Conservation (phyloP, 371 early-diverging fungal genomes). For the Mortierella sp. region DNA sequence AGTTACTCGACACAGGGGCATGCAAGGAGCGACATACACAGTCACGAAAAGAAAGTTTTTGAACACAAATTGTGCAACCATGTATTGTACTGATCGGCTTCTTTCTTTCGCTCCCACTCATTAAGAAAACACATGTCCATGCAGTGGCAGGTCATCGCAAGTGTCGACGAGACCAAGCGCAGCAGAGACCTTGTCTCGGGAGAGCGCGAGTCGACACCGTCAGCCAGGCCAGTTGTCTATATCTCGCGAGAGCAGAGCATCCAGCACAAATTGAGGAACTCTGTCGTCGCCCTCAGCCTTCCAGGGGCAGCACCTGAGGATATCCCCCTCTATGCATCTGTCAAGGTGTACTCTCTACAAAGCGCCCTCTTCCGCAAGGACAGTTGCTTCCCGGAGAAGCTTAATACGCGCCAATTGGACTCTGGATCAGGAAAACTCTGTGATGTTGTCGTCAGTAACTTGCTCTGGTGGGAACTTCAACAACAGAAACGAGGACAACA, state of each 20-base stretch:
- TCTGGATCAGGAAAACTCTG: constrained; percentile 10
- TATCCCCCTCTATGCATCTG: constrained; percentile 20
- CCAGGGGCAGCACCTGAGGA: not conserved
- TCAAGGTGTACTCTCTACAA: constrained; percentile 42
- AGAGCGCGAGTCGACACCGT: constrained; percentile 17
- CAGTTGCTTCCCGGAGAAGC: constrained; percentile 34
- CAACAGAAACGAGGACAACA: not conserved
- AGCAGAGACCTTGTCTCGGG: constrained; percentile 1
- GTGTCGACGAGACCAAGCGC: constrained; percentile 38
- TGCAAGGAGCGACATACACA: too few relatives aligned
- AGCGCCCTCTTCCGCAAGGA: constrained; percentile 38
- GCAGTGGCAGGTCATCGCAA: constrained; percentile 36
- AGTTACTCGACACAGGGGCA: not conserved
- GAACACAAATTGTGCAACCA: too few relatives aligned
- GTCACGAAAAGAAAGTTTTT: too few relatives aligned
- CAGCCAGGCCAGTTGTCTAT: constrained; percentile 34
- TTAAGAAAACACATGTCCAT: constrained; percentile 4
- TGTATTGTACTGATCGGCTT: not conserved
- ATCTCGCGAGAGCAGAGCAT: constrained; percentile 42
- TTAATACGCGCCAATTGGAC: not conserved
- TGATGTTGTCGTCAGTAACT: constrained; percentile 37
- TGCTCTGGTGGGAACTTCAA: constrained; percentile 37
- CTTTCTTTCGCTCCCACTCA: not conserved
- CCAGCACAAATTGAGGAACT: constrained; percentile 33
- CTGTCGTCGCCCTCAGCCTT: constrained; percentile 29